phyloP scores from a whole-genome alignment of 2,329 filamentous ascomycete genomes.

The Chaetomiaceae sp. region DNA sequence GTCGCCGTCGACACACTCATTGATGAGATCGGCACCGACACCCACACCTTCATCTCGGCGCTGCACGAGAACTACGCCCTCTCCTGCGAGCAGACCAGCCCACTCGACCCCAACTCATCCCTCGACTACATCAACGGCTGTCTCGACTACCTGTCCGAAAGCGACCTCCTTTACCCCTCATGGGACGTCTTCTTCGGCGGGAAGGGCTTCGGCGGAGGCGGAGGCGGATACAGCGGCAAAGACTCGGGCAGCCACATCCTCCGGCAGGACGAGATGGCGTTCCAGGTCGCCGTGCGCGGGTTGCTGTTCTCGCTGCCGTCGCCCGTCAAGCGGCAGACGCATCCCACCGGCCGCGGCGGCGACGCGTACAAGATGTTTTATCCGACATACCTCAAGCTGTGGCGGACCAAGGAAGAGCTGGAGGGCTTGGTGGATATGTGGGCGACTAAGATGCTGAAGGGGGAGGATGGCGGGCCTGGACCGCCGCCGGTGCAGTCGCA shows the following conservation, averaged over 20 bases:
- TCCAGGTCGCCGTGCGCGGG: constrained; percentile 84
- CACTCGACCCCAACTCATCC: constrained; percentile 53
- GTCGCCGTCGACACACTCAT: constrained; percentile 73
- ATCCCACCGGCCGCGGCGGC: constrained; percentile 37
- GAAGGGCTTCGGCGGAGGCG: constrained; percentile 44
- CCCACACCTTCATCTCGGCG: constrained; percentile 81
- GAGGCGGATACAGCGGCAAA: constrained; percentile 45
- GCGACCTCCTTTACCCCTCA: constrained; percentile 76
- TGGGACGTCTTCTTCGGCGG: constrained; percentile 64
- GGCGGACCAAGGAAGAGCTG: constrained; percentile 78
- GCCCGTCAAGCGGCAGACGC: constrained; percentile 70
- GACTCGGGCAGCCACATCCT: constrained; percentile 67
- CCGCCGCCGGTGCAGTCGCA: constrained; percentile 30
- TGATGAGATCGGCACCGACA: constrained; percentile 90
- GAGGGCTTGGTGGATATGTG: constrained; percentile 68
- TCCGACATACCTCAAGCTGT: constrained; percentile 76
- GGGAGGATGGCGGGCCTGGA: constrained; percentile 38
- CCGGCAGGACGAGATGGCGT: constrained; percentile 89
- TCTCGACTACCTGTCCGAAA: constrained; percentile 79
- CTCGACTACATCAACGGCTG: constrained; percentile 80
- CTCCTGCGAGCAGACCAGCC: constrained; percentile 64
- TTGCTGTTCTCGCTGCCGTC: constrained; percentile 78
- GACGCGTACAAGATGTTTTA: constrained; percentile 90
- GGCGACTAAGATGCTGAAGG: constrained; percentile 56
- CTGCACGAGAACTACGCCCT: constrained; percentile 90